A percentile compares a stretch with the other conserved stretches of the same genome.
These are phyloP conservation scores for Colletotrichum sansevieriae DNA, from an alignment of 2,329 filamentous ascomycete genomes.

Conservation along the genomic window DNA sequence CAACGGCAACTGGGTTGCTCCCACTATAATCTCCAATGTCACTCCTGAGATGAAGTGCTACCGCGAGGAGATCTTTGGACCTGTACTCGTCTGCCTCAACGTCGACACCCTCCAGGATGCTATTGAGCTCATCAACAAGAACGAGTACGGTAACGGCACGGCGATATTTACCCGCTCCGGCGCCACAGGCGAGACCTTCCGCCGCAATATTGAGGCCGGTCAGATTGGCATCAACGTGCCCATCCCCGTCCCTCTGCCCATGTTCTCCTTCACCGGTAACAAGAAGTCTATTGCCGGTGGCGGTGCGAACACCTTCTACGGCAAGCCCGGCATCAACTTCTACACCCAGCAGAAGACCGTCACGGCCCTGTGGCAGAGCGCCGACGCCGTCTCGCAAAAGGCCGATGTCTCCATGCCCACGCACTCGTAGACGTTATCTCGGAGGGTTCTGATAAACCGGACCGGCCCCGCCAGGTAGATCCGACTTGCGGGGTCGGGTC, in stretches of 20 bases:
- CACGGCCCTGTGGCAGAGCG: slow-evolving; percentile 87
- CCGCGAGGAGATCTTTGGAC: slow-evolving; percentile 87
- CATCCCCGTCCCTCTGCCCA: slow-evolving; percentile 78
- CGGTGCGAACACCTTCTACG: slow-evolving; percentile 95
- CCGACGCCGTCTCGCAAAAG: slow-evolving; percentile 88
- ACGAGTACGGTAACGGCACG: slow-evolving; percentile 89
- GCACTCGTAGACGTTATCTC: slow-evolving; percentile 48
- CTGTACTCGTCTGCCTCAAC: slow-evolving; percentile 85
- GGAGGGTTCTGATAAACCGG: not conserved
- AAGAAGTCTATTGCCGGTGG: slow-evolving; percentile 95
- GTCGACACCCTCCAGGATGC: slow-evolving; percentile 84
- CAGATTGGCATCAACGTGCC: slow-evolving; percentile 90
- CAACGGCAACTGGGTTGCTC: slow-evolving; percentile 87
- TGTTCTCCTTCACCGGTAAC: slow-evolving; percentile 81
- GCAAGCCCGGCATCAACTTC: slow-evolving; percentile 90
- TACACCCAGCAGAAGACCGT: slow-evolving; percentile 99
- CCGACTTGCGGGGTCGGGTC: slow-evolving; percentile 8
- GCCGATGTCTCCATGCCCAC: slow-evolving; percentile 90
- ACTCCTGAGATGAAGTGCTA: slow-evolving; percentile 87
- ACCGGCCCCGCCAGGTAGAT: not conserved
- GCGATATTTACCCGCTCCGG: slow-evolving; percentile 88
- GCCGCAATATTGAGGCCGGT: slow-evolving; percentile 84
- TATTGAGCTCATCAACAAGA: slow-evolving; percentile 84
- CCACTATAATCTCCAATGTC: slow-evolving; percentile 86
- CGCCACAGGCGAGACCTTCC: slow-evolving; percentile 82